Evolutionary conservation across 2,329 filamentous ascomycete genomes (phyloP).

Genomic region (Botrytis hyacinthi): DNA sequence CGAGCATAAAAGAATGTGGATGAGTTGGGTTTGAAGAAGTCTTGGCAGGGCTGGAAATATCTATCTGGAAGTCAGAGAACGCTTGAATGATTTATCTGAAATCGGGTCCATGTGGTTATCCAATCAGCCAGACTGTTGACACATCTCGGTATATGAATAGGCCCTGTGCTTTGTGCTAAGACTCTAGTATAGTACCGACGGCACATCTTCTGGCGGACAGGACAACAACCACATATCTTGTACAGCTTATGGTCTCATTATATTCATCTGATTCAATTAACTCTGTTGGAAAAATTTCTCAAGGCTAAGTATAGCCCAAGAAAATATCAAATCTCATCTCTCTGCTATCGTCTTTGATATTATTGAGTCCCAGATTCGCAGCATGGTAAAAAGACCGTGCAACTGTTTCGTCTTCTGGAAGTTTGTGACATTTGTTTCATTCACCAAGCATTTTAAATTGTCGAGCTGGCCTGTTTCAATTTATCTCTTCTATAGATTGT

Average conservation of each 20-base stretch:
- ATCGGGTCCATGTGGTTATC: background rate
- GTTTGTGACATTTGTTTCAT: background rate
- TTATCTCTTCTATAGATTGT: background rate
- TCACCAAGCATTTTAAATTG: background rate
- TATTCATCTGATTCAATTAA: background rate
- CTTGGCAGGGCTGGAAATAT: constrained; percentile 1
- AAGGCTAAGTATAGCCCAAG: background rate
- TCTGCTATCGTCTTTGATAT: background rate
- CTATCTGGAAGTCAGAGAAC: background rate
- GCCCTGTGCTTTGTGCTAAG: background rate
- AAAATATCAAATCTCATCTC: background rate
- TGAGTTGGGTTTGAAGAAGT: background rate
- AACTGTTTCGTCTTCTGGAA: background rate
- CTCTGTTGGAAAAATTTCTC: background rate
- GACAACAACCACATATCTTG: no score
- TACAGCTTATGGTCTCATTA: background rate
- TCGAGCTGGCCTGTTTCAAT: background rate
- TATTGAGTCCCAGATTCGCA: background rate
- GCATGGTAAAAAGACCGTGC: constrained; percentile 2
- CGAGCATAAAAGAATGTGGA: background rate
- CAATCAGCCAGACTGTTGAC: background rate
- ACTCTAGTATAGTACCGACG: background rate
- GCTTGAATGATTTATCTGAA: background rate
- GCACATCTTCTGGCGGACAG: background rate
- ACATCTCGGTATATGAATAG: background rate